Percentiles rank a stretch among this genome's conserved stretches.
These are phyloP conservation scores for Dioscorea alata DNA, from an alignment of 106 monocot species.

Conservation along the genomic window DNA sequence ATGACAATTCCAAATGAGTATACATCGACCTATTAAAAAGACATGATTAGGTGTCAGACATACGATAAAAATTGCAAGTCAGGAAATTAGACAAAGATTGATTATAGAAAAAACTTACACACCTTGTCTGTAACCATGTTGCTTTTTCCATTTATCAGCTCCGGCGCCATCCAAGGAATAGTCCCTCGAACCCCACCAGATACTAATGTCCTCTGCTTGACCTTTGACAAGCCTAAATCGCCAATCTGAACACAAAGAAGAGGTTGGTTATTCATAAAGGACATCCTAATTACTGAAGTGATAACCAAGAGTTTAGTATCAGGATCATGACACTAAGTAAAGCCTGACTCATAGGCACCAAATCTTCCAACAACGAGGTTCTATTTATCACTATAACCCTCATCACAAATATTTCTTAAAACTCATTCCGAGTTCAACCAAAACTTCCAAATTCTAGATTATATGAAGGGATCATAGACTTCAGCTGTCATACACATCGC, in stretches of 20 bases:
- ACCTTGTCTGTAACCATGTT: slow-evolving; percentile 94
- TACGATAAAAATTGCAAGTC: not conserved
- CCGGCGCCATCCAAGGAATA: slow-evolving; percentile 99
- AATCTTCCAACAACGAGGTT: too few relatives aligned
- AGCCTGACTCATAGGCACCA: too few relatives aligned
- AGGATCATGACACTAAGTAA: too few relatives aligned
- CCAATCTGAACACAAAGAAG: slow-evolving; percentile 53
- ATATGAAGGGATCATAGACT: too few relatives aligned
- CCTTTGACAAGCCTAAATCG: slow-evolving; percentile 93
- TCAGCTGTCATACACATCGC: too few relatives aligned
- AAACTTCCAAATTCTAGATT: too few relatives aligned
- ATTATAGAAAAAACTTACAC: slow-evolving; percentile 1
- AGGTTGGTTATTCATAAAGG: not conserved
- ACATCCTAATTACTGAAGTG: too few relatives aligned
- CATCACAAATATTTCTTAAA: too few relatives aligned
- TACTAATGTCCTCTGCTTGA: slow-evolving; percentile 86
- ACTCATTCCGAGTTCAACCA: too few relatives aligned
- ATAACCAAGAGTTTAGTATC: too few relatives aligned
- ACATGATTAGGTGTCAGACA: not conserved
- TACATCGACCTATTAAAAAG: not conserved
- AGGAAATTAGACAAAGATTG: too few relatives aligned
- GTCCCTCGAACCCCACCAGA: slow-evolving; percentile 98
- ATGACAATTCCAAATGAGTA: slow-evolving; percentile 79
- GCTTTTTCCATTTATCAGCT: slow-evolving; percentile 81
- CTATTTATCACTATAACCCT: too few relatives aligned